Evolutionary conservation across 169 alveolate genomes (phyloP).

Genomic region (Plasmodium gaboni): DNA sequence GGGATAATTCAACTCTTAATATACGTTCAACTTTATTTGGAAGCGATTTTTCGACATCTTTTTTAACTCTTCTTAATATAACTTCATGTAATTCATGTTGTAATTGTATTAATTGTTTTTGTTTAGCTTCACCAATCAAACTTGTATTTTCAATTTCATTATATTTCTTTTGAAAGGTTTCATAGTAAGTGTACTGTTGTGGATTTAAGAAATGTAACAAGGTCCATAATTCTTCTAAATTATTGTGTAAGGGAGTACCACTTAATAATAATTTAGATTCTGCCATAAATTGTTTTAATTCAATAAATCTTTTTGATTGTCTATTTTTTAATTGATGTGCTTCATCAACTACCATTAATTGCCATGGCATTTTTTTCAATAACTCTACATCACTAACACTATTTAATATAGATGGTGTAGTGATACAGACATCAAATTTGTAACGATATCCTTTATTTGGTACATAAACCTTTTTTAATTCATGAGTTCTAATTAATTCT

Average conservation of each 20-base stretch:
- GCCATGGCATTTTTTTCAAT: constrained; percentile 90
- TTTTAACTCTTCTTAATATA: constrained; percentile 91
- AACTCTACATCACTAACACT: constrained; percentile 91
- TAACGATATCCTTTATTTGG: constrained; percentile 87
- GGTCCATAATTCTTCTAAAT: constrained; percentile 97
- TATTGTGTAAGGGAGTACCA: constrained; percentile 97
- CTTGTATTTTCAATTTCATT: constrained; percentile 91
- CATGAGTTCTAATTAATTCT: constrained; percentile 89
- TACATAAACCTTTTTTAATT: constrained; percentile 83
- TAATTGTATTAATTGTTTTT: constrained; percentile 88
- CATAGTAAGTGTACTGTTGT: constrained; percentile 85
- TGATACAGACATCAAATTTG: constrained; percentile 90
- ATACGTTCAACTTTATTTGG: constrained; percentile 94
- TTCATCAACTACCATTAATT: constrained; percentile 94
- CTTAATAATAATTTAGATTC: constrained; percentile 91
- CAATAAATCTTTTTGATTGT: constrained; percentile 90
- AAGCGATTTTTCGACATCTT: constrained; percentile 92
- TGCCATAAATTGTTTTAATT: constrained; percentile 90
- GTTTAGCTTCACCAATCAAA: constrained; percentile 91
- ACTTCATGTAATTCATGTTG: constrained; percentile 91
- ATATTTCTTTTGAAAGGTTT: constrained; percentile 88
- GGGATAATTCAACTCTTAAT: constrained; percentile 92
- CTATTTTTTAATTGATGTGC: constrained; percentile 95
- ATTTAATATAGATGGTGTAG: constrained; percentile 92
- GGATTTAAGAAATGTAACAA: constrained; percentile 96